A percentile compares a stretch with the other conserved stretches of the same genome.
phyloP scores from a whole-genome alignment of 2,329 filamentous ascomycete genomes.

The Ciborinia camelliae region DNA sequence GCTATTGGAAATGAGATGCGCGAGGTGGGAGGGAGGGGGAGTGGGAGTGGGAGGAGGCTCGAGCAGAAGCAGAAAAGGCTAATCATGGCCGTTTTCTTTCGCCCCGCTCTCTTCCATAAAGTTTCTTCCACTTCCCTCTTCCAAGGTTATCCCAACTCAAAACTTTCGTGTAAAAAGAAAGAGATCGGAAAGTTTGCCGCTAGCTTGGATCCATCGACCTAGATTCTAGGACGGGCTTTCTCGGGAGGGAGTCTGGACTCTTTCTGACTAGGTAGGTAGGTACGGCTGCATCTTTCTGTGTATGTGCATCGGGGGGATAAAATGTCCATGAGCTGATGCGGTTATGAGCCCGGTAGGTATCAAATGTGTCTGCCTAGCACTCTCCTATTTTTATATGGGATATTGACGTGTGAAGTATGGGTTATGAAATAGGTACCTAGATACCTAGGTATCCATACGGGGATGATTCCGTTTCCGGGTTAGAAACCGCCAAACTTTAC shows the following conservation, averaged over 20 bases:
- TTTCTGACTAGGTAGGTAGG: no score
- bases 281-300: neutral
- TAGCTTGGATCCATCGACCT: neutral
- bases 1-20: neutral
- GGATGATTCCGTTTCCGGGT: neutral
- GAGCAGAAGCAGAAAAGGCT: neutral
- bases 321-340: neutral
- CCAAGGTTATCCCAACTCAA: no score
- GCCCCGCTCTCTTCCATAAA: neutral
- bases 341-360: neutral
- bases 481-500: neutral
- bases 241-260: no score
- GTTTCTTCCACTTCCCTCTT: no score
- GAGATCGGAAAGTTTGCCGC: neutral
- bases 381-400: neutral
- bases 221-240: no score
- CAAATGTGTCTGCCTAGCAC: no score
- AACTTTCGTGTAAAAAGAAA: neutral
- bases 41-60: no score
- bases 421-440: neutral
- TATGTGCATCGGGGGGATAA: neutral
- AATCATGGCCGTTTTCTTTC: neutral
- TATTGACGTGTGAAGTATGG: neutral
- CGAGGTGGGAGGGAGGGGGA: neutral
- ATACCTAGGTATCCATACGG: neutral